These are phyloP conservation scores for Acrocalymma vagum DNA, from an alignment of 2,329 filamentous ascomycete genomes.

Conservation along the genomic window DNA sequence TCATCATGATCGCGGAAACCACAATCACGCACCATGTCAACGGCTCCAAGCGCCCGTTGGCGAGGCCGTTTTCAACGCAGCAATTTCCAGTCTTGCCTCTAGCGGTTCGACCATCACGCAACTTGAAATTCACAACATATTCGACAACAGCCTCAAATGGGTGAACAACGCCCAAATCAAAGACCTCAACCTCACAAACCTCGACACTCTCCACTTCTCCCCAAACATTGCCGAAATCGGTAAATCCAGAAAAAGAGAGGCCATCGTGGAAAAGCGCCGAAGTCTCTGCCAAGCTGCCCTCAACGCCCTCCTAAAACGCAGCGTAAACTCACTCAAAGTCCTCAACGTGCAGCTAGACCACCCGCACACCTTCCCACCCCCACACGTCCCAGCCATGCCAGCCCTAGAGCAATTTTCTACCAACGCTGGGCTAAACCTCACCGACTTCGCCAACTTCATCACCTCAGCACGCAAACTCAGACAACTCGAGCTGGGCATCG, in stretches of 20 bases:
- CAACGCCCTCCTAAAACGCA: neutral
- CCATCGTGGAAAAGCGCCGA: neutral
- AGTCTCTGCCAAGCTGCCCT: neutral
- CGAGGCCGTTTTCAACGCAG: neutral
- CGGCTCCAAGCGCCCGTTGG: conserved; percentile 1
- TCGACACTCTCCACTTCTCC: neutral
- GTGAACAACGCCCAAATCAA: neutral
- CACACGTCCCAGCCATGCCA: neutral
- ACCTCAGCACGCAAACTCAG: neutral
- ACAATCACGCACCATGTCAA: neutral
- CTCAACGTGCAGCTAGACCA: neutral
- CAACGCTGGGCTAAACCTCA: neutral
- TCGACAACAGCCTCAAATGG: neutral
- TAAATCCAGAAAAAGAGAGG: neutral
- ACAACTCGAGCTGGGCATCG: neutral
- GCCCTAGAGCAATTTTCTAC: neutral
- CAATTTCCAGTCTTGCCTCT: neutral
- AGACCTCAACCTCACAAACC: neutral
- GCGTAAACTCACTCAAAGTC: neutral
- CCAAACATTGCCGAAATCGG: neutral
- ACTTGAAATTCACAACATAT: neutral
- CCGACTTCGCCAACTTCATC: neutral
- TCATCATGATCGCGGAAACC: no score
- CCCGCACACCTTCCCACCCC: neutral
- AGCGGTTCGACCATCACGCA: neutral